Conservation (phyloP, 2,329 filamentous ascomycete genomes). For the Fusarium pininemorale region DNA sequence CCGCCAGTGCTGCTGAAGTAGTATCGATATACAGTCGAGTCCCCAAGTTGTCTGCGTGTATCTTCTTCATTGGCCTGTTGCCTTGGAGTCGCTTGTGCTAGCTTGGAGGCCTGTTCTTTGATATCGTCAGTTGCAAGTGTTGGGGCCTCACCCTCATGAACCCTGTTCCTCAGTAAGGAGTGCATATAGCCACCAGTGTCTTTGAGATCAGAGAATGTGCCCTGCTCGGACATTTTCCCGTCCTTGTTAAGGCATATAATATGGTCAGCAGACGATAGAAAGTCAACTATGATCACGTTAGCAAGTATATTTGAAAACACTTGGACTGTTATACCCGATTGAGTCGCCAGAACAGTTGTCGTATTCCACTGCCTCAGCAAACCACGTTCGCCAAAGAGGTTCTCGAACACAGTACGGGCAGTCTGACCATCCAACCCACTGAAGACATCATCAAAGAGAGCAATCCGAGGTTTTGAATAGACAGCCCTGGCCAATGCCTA, state of each 20-base stretch:
- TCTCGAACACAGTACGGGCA: slow-evolving; percentile 43
- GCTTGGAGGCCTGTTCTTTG: not conserved
- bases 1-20: slow-evolving; percentile 44
- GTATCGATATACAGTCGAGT: slow-evolving; percentile 42
- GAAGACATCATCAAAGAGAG: slow-evolving; percentile 52
- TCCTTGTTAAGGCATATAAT: slow-evolving; percentile 33
- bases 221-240: slow-evolving; percentile 44
- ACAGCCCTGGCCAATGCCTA: slow-evolving; percentile 51
- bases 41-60: slow-evolving; percentile 42
- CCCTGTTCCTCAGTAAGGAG: not conserved
- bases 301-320: not conserved
- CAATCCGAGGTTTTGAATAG: slow-evolving; percentile 46
- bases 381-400: slow-evolving; percentile 42
- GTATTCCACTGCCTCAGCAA: slow-evolving; percentile 43
- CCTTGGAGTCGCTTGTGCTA: slow-evolving; percentile 8
- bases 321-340: slow-evolving; percentile 33
- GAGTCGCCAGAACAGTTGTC: slow-evolving; percentile 51
- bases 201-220: slow-evolving; percentile 40
- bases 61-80: slow-evolving; percentile 17
- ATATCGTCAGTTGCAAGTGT: not conserved
- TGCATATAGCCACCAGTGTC: slow-evolving; percentile 13
- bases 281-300: slow-evolving; percentile 40
- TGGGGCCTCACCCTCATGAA: not conserved
- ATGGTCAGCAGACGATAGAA: slow-evolving; percentile 40
- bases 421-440: slow-evolving; percentile 51